Base-by-base conservation (phyloP, 176 grass and related monocot species). In the Hordeum vulgare region DNA sequence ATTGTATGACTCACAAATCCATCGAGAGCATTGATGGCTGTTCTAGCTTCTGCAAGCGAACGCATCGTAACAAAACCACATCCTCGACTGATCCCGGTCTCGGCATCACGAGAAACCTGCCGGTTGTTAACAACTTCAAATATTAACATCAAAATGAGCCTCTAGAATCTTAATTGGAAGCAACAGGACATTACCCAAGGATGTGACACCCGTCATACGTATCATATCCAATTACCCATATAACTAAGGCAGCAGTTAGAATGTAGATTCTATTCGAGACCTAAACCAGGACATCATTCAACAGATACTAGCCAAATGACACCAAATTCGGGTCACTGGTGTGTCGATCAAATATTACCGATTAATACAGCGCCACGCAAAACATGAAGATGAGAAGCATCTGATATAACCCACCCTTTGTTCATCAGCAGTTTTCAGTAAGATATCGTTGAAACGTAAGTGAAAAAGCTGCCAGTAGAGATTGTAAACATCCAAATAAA, bases 71-170 rank as follows among this genome's bases (percentile, higher is more conserved):
- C 84, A 77, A 72, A 87, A 77, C 88, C 91, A 56, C 86, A 91
- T 76, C 94, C 94, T 74, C 86, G 85, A 73, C 94, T 96, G 34
- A 96, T 62, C 65, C 91, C 88, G 8, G 94, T 93, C 44, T 74
- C 83, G 3, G 67, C 61, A 78, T 96, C 84, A 0, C 86, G 88
- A 25, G 86, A 89, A 83, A 96, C 71, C 94, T 96, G 85, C 4
- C 1, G 61, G 35, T 58, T 24, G 42, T 65, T 18, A 31, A 78
- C 7, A 71, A 77, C 34, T 77, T 73, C 18, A 25, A 3, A 24
- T 18, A 54, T 86, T 34, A 87, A 29, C 51, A 87, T 61, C 31
- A 56, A 26, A 59, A 4, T 9, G 31, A 24, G 68, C 10, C n/a
- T 37, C 20, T 28, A 53, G 66, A 62, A 41, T 72, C 13, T 49